Conservation (phyloP, 768 basidiomycete species). For the Kwoniella sp. region DNA sequence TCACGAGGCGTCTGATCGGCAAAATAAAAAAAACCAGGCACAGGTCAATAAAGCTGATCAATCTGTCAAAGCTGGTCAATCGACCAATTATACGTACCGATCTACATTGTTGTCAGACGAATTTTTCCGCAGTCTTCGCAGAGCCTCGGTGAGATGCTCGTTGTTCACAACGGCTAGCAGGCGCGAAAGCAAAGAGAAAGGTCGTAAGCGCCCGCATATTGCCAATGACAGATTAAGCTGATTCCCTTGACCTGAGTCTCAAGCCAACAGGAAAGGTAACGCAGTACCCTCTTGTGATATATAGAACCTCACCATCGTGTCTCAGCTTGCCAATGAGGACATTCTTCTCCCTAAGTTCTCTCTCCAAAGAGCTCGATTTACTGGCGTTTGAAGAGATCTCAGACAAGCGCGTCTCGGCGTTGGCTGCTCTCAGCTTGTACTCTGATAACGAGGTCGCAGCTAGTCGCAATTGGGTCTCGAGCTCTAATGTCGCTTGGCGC, state of each 20-base stretch:
- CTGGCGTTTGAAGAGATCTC: slow-evolving; percentile 70
- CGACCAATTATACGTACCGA: slow-evolving; percentile 58
- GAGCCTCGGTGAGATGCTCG: slow-evolving; percentile 94
- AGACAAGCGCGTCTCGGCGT: slow-evolving; percentile 82
- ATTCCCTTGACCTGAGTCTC: too few relatives aligned
- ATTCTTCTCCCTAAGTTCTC: slow-evolving; percentile 93
- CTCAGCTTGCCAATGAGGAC: slow-evolving; percentile 91
- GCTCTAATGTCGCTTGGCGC: slow-evolving; percentile 77
- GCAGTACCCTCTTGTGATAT: neutral
- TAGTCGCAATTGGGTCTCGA: slow-evolving; percentile 71
- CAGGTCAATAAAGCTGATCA: neutral
- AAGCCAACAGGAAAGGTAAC: neutral
- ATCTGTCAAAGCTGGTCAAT: neutral
- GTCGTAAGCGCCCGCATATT: too few relatives aligned
- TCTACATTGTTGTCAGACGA: slow-evolving; percentile 87
- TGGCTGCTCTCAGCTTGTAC: slow-evolving; percentile 81
- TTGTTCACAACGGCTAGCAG: slow-evolving; percentile 89
- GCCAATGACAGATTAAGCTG: too few relatives aligned
- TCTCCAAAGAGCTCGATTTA: slow-evolving; percentile 73
- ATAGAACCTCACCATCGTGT: slow-evolving; percentile 73
- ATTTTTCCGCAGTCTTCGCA: slow-evolving; percentile 86
- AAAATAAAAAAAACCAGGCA: neutral
- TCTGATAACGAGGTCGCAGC: slow-evolving; percentile 80
- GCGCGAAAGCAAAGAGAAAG: too few relatives aligned
- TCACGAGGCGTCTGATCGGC: slow-evolving; percentile 73